phyloP scores from a whole-genome alignment of 2,329 filamentous ascomycete genomes.

The Beauveria brongniartii region DNA sequence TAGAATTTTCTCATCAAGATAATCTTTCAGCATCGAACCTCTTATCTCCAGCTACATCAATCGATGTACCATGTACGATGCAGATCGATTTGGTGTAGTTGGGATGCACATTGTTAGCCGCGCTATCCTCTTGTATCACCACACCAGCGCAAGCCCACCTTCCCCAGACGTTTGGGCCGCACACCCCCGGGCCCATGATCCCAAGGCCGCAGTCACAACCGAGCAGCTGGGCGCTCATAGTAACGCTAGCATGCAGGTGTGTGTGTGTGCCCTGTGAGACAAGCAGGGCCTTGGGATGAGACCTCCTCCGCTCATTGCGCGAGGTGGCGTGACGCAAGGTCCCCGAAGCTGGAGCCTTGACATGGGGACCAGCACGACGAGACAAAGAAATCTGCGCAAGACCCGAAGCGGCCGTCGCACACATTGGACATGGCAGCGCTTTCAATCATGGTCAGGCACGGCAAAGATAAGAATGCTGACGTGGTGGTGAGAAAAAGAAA shows the following conservation, averaged over 20 bases:
- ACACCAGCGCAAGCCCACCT: background rate
- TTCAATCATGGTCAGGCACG: background rate
- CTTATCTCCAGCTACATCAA: too few relatives aligned
- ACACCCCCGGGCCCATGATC: background rate
- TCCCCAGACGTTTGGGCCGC: background rate
- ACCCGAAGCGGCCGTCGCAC: background rate
- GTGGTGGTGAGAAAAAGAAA: background rate
- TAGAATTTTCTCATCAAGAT: background rate
- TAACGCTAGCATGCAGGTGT: background rate
- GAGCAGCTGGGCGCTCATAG: background rate
- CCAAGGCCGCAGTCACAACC: background rate
- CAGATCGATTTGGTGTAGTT: background rate
- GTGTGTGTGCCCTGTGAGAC: slow-evolving; percentile 4
- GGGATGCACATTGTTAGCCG: background rate
- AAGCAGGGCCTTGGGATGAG: background rate
- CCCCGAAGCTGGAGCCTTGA: background rate
- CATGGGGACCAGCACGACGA: background rate
- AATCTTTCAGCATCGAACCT: background rate
- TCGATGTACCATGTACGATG: too few relatives aligned
- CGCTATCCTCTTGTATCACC: background rate
- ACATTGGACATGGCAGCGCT: background rate
- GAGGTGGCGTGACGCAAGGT: background rate
- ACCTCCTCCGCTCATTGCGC: background rate
- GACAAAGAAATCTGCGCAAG: background rate
- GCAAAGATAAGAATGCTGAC: background rate